These are phyloP conservation scores for Allium cepa DNA, from an alignment of 106 monocot species.

Conservation along the genomic window DNA sequence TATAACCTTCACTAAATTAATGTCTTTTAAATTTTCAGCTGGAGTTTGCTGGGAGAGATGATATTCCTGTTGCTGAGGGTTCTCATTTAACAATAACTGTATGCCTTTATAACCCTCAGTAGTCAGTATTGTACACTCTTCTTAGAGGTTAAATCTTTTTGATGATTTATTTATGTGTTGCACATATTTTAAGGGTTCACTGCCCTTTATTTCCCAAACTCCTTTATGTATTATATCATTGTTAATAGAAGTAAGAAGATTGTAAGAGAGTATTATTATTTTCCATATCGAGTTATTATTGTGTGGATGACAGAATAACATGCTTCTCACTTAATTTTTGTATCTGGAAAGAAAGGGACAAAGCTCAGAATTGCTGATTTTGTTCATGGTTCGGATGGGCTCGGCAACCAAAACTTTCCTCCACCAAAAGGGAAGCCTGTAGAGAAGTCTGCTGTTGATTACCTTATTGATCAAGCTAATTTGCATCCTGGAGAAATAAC, in stretches of 20 bases:
- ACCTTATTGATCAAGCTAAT: slow-evolving; percentile 76
- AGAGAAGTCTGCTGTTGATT: slow-evolving; percentile 67
- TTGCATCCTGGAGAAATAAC: slow-evolving; percentile 73
- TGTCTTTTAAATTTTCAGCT: slow-evolving; percentile 29
- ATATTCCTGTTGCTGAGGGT: slow-evolving; percentile 95
- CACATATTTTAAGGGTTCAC: too few species aligned
- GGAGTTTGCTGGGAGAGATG: slow-evolving; percentile 80
- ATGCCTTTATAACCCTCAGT: slow-evolving; percentile 15
- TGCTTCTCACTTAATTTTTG: not conserved
- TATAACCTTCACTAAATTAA: too few species aligned
- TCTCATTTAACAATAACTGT: slow-evolving; percentile 85
- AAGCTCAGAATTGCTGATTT: slow-evolving; percentile 86
- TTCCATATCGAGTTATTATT: too few species aligned
- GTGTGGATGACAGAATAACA: too few species aligned
- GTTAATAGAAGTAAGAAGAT: too few species aligned
- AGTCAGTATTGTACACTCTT: not conserved
- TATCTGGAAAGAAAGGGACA: slow-evolving; percentile 58
- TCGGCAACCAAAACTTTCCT: slow-evolving; percentile 95
- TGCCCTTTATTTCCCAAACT: too few species aligned
- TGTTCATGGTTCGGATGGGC: slow-evolving; percentile 91
- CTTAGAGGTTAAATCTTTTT: too few species aligned
- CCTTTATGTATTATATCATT: too few species aligned
- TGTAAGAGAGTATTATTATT: too few species aligned
- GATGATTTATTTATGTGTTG: too few species aligned
- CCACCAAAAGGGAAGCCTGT: slow-evolving; percentile 59